These are phyloP conservation scores for Limnanthes douglasii DNA, from an alignment of 345 rosid species.

Conservation along the genomic window DNA sequence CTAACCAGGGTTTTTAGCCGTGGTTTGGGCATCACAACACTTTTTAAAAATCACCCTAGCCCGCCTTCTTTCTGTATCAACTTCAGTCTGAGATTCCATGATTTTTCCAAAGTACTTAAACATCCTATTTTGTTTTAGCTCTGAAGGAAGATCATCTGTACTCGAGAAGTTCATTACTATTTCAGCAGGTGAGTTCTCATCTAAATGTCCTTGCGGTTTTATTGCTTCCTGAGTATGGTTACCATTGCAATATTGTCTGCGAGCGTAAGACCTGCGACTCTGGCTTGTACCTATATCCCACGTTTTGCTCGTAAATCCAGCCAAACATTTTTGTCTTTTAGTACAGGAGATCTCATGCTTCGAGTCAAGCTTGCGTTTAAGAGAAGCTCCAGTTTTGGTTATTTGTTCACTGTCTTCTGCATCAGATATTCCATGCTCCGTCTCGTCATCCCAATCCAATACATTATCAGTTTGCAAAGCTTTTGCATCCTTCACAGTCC, in stretches of 20 bases:
- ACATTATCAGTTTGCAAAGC: slow-evolving; percentile 9
- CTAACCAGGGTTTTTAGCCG: no score
- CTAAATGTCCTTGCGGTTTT: slow-evolving; percentile 29
- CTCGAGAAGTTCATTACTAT: slow-evolving; percentile 46
- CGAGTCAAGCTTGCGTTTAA: slow-evolving; percentile 55
- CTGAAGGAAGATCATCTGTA: slow-evolving; percentile 39
- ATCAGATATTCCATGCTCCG: slow-evolving; percentile 5
- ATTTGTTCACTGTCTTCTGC: no score
- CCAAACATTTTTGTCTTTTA: slow-evolving; percentile 44
- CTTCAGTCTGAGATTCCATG: slow-evolving; percentile 42
- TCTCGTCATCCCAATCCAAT: slow-evolving; percentile 5
- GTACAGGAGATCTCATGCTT: slow-evolving; percentile 25
- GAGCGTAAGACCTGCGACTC: slow-evolving; percentile 24
- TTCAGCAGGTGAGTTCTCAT: slow-evolving; percentile 42
- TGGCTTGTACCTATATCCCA: slow-evolving; percentile 57
- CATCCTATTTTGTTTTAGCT: slow-evolving; percentile 44
- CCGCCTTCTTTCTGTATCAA: slow-evolving; percentile 37
- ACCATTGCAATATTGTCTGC: slow-evolving; percentile 29
- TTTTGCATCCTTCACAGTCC: slow-evolving; percentile 26
- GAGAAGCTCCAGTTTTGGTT: slow-evolving; percentile 17
- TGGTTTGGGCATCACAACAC: slow-evolving; percentile 47
- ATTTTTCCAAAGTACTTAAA: slow-evolving; percentile 54
- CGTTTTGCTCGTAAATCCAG: slow-evolving; percentile 29
- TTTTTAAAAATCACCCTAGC: slow-evolving; percentile 64
- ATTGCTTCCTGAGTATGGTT: slow-evolving; percentile 14